These are phyloP conservation scores for Cystofilobasidium bisporidii DNA, from an alignment of 768 basidiomycete genomes.

Conservation along the genomic window DNA sequence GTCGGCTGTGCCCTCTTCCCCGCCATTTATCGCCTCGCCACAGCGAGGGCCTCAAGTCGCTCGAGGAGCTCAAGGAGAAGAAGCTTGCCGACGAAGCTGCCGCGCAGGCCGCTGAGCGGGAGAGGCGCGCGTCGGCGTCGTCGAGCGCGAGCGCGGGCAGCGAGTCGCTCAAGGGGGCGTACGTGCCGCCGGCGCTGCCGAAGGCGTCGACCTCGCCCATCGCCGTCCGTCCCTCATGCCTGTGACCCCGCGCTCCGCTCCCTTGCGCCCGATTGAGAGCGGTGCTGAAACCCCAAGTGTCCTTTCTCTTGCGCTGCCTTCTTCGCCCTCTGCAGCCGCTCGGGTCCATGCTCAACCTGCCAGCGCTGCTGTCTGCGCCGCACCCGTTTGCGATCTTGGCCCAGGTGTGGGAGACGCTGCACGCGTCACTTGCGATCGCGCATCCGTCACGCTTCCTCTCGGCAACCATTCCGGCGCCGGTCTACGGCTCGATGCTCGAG, in stretches of 20 bases:
- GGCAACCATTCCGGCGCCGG: constrained; percentile 63
- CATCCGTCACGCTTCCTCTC: constrained; percentile 78
- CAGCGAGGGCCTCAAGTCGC: constrained; percentile 43
- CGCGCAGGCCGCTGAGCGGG: constrained; percentile 28
- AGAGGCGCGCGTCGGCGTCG: constrained; percentile 20
- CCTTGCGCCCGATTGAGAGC: no score
- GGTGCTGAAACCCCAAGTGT: background rate
- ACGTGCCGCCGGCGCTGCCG: background rate
- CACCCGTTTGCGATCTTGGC: constrained; percentile 67
- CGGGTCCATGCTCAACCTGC: constrained; percentile 66
- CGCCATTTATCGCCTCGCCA: constrained; percentile 13
- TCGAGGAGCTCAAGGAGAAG: constrained; percentile 42
- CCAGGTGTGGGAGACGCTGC: constrained; percentile 81
- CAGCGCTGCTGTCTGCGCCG: constrained; percentile 53
- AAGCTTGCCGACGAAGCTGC: constrained; percentile 28
- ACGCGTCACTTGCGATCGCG: constrained; percentile 65
- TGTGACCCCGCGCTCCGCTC: no score
- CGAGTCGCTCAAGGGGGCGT: background rate
- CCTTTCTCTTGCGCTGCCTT: background rate
- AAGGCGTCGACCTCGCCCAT: constrained; percentile 29
- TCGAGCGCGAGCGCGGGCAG: background rate
- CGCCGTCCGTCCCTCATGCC: constrained; percentile 39
- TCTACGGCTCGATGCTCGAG: constrained; percentile 60
- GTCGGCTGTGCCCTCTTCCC: no score
- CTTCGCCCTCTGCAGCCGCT: constrained; percentile 57